Evolutionary conservation across 768 basidiomycete genomes (phyloP), one percentile per base, ranked within the genome.

Genomic region (Calocybe indica): DNA sequence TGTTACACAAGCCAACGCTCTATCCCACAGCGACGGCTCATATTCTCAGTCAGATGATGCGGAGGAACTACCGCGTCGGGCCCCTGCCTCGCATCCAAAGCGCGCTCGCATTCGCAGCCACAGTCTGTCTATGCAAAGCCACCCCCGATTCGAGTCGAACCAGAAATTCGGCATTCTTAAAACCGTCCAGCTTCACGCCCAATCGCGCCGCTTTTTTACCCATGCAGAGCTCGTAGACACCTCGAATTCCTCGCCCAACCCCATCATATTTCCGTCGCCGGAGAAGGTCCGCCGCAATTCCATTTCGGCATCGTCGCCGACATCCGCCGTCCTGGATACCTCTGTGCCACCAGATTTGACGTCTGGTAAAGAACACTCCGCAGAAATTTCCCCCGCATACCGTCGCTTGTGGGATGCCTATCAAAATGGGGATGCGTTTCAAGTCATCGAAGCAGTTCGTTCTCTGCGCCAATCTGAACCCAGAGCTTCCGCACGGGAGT

Each of bases 1-100:
- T 43, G 75, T 87, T 13, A 83, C 85, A 1, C 88, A 89, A 44
- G 86, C 82, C 8, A 85, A 83, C 53, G 69, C 79, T 1, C 68
- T 80, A 1, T 72, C 79, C 6, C 71, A 77, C 1, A 70, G 78
- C 36, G 85, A 87, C 53, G 69, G 69, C 10, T 55, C 66, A 1
- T 55, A 69, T 34, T 60, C 56, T 28, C 71, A 79, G 54, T 62
- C 68, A 36, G 85, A 90, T 48, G 87, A 88, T 15, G 62, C 58
- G 14, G 80, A 86, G 0, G 85, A 88, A 0, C 47, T 63, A 22
- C 45, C 59, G 1, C 60, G 64, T 40, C 63, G 69, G 32, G 60
- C 66, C 1, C 50, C 63, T 15, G 46, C 63, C 15, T 42, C 53
- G 30, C 37, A 66, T 4, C 57, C 63, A 30, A 70, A 66, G 52